These are phyloP conservation scores for Penicillium fuscoglaucum DNA, from an alignment of 2,329 filamentous ascomycete genomes.

Conservation along the genomic window DNA sequence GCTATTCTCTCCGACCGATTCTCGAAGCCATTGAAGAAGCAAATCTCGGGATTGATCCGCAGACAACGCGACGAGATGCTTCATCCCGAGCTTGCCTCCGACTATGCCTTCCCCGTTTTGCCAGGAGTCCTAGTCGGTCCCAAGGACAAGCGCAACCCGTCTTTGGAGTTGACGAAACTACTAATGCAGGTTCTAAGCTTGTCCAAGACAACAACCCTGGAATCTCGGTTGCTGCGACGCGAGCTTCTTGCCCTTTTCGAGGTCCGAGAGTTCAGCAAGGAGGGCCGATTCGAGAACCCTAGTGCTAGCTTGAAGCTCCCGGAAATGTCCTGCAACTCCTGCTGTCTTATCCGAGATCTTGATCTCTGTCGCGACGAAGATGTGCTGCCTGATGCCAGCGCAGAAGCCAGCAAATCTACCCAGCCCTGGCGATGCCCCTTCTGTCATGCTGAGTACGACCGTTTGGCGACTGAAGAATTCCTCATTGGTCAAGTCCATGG, in stretches of 20 bases:
- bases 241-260: constrained; percentile 89
- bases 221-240: constrained; percentile 83
- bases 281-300: constrained; percentile 86
- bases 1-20: constrained; percentile 78
- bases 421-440: constrained; percentile 72
- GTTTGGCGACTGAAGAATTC: constrained; percentile 79
- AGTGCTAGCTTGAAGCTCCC: constrained; percentile 70
- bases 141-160: constrained; percentile 64
- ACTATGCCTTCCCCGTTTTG: constrained; percentile 81
- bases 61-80: constrained; percentile 86
- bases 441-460: constrained; percentile 73
- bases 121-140: constrained; percentile 52
- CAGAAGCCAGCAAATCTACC: constrained; percentile 32
- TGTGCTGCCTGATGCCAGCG: constrained; percentile 59
- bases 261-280: constrained; percentile 86
- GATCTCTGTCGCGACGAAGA: constrained; percentile 91
- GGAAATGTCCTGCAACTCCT: constrained; percentile 83
- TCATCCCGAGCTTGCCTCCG: constrained; percentile 80
- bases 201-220: constrained; percentile 85
- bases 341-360: constrained; percentile 82
- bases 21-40: constrained; percentile 86
- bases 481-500: constrained; percentile 76
- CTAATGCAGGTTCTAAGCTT: constrained; percentile 90
- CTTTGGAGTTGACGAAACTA: constrained; percentile 86
- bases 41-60: constrained; percentile 76